Percentiles rank a stretch among this genome's conserved stretches.
Conservation (phyloP, 2,329 filamentous ascomycete genomes). For the Trichoderma guizhouense region DNA sequence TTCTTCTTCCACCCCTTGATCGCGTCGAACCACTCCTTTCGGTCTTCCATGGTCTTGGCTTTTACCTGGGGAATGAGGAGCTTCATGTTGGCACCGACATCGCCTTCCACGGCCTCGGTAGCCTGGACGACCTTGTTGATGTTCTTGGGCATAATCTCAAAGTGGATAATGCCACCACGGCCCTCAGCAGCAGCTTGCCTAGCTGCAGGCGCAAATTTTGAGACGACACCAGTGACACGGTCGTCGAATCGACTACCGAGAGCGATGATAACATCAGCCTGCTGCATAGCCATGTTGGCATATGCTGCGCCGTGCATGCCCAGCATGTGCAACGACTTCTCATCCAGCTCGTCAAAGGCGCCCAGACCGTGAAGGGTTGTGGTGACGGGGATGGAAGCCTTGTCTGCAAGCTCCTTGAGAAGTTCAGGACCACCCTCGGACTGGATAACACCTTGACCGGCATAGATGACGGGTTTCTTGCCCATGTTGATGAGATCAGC, state of each 20-base stretch:
- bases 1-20: conserved; percentile 88
- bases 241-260: conserved; percentile 94
- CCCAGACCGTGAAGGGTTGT: conserved; percentile 94
- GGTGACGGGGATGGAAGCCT: conserved; percentile 87
- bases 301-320: conserved; percentile 98
- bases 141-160: conserved; percentile 99
- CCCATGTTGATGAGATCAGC: conserved; percentile 80
- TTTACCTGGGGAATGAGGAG: conserved; percentile 71
- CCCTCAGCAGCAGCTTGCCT: conserved; percentile 79
- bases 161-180: conserved; percentile 92
- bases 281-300: conserved; percentile 97
- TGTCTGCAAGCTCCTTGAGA: conserved; percentile 83
- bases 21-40: conserved; percentile 83
- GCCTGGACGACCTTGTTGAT: conserved; percentile 99
- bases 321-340: conserved; percentile 95
- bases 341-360: conserved; percentile 86
- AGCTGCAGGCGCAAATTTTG: conserved; percentile 85
- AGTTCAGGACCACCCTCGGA: conserved; percentile 74
- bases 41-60: conserved; percentile 56
- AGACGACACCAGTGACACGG: conserved; percentile 77
- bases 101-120: conserved; percentile 91
- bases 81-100: conserved; percentile 76
- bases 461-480: conserved; percentile 94
- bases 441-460: conserved; percentile 83
- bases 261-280: conserved; percentile 92